phyloP scores from a whole-genome alignment of 2,329 filamentous ascomycete genomes.

The Onygenales sp. region DNA sequence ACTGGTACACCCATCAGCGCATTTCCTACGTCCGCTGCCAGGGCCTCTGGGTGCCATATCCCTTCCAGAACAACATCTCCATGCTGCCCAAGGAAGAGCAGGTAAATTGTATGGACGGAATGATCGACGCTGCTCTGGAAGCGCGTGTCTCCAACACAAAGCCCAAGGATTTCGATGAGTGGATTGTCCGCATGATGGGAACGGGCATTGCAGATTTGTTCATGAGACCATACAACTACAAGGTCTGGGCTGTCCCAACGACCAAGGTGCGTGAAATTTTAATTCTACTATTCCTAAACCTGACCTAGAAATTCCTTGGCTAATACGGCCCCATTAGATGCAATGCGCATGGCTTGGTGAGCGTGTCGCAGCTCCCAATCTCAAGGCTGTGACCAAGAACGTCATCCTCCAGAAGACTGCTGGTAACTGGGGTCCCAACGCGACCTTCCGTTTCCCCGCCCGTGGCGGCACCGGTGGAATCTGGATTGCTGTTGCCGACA shows the following conservation, averaged over 20 bases:
- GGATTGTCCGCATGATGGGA: constrained; percentile 90
- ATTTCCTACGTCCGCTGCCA: constrained; percentile 99
- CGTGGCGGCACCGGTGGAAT: constrained; percentile 94
- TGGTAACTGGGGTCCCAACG: constrained; percentile 96
- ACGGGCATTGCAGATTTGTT: constrained; percentile 85
- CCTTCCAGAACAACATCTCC: constrained; percentile 99
- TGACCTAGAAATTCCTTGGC: no score
- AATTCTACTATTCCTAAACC: neutral
- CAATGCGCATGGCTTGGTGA: constrained; percentile 98
- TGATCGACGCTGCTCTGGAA: constrained; percentile 88
- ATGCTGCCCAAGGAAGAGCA: constrained; percentile 97
- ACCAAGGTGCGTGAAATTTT: constrained; percentile 60
- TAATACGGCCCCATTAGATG: constrained; percentile 55
- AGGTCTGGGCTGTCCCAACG: constrained; percentile 98
- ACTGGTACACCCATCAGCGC: constrained; percentile 97
- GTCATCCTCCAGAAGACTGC: constrained; percentile 93
- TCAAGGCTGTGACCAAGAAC: constrained; percentile 89
- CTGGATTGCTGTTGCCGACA: constrained; percentile 95
- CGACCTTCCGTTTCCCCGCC: constrained; percentile 96
- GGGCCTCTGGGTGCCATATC: constrained; percentile 93
- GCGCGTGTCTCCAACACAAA: constrained; percentile 66
- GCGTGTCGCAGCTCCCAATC: constrained; percentile 91
- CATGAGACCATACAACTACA: constrained; percentile 99
- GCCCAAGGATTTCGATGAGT: constrained; percentile 95
- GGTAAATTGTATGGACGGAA: constrained; percentile 83